These are phyloP conservation scores for Paracoccidioides brasiliensis DNA, from an alignment of 2,329 filamentous ascomycete species.

Conservation along the genomic window DNA sequence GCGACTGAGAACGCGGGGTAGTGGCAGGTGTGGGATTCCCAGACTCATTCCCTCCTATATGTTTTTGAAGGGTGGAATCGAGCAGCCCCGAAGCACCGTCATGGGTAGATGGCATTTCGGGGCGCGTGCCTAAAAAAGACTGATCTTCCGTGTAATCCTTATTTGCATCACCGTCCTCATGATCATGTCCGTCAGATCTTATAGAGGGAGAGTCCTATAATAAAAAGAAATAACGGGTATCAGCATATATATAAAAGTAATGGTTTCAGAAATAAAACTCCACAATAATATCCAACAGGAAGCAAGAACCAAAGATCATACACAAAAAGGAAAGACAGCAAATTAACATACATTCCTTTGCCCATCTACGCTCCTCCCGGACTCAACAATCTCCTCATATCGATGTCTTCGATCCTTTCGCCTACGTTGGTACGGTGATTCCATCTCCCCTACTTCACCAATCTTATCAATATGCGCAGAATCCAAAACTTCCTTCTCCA, in stretches of 20 bases:
- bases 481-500: constrained; percentile 9
- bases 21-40: not conserved
- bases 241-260: not conserved
- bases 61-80: constrained; percentile 1
- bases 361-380: constrained; percentile 14
- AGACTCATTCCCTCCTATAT: not conserved
- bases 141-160: constrained; percentile 24
- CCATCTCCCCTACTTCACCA: constrained; percentile 15
- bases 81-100: constrained; percentile 35
- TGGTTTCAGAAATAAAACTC: not conserved
- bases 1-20: constrained; percentile 15
- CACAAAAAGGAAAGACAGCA: constrained; percentile 11
- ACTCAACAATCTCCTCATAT: constrained; percentile 26
- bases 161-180: constrained; percentile 11
- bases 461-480: not conserved
- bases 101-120: constrained; percentile 41
- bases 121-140: constrained; percentile 54
- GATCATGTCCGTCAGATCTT: constrained; percentile 2
- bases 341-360: constrained; percentile 1
- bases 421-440: constrained; percentile 10
- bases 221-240: constrained; percentile 10
- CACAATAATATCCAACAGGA: not conserved
- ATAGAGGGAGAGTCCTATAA: constrained; percentile 15
- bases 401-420: constrained; percentile 19
- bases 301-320: not conserved